Evolutionary conservation across 768 basidiomycete species (phyloP), one percentile per base, ranked within the genome.

Genomic region (Russula lepida): DNA sequence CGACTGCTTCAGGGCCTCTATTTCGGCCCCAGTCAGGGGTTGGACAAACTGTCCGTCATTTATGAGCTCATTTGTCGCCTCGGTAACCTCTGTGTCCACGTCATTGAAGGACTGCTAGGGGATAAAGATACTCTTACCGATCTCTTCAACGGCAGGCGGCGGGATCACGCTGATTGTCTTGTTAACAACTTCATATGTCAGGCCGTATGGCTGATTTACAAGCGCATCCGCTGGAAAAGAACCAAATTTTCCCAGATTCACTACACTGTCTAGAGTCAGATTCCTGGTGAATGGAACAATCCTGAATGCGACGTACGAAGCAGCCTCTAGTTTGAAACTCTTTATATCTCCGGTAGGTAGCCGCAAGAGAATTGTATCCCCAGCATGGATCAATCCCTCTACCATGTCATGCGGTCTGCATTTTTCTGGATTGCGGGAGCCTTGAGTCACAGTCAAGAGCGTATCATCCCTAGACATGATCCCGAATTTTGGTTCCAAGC

Each of bases 11-110:
- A 98, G 73, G 7, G 80, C 77, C 68, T 88, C 83, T 53, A 99
- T 98, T 70, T 98, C 95, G 44, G 83, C 84, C 28, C 83, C 72
- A 2, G 89, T 89, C 60, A 98, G 74, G 30, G 91, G 88, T 66
- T 95, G 92, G 0, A 94, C 88, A 56, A 84, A 82, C 68, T 85
- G 81, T 3, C 85, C 88, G 63, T 95, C 94, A 67, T 89, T 88
- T 25, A 99, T 99, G 4, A 93, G 80, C 69, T 99, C 94, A 68
- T 99, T 99, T 4, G 94, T 99, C 1, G 95, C 95, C 54, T 89
- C 88, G 13, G 95, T 98, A 69, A 98, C 95, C 84, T 95, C 95
- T 95, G 67, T 19, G 19, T 6, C 62, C 15, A 54, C 21, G 58
- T 60, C 39, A 56, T 58, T 66, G 48, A 50, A 51, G 4, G 47